These are phyloP conservation scores for Dryadomyces sulphureus DNA, from an alignment of 2,329 filamentous ascomycete species.

Conservation along the genomic window DNA sequence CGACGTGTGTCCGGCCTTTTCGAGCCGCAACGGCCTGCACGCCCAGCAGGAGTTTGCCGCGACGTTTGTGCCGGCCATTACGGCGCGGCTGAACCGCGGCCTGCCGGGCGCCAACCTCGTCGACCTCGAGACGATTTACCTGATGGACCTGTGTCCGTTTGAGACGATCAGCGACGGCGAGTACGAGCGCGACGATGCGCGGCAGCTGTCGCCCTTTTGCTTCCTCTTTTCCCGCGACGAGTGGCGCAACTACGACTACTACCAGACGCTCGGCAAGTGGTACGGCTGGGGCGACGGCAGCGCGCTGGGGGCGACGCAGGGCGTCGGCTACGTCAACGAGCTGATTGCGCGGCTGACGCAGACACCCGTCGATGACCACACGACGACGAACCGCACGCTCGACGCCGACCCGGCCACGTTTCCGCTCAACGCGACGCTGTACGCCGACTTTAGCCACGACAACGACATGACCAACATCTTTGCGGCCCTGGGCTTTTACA, in stretches of 20 bases:
- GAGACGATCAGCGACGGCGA: slow-evolving; percentile 40
- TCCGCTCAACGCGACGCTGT: slow-evolving; percentile 52
- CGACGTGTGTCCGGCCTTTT: slow-evolving; percentile 55
- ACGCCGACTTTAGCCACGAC: slow-evolving; percentile 87
- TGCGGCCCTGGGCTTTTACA: slow-evolving; percentile 65
- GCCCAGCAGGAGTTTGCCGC: slow-evolving; percentile 44
- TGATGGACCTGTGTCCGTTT: slow-evolving; percentile 88
- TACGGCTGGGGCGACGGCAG: slow-evolving; percentile 70
- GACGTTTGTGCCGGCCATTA: slow-evolving; percentile 53
- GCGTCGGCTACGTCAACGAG: slow-evolving; percentile 79
- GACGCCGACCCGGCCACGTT: slow-evolving; percentile 55
- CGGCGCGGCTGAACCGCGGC: slow-evolving; percentile 51
- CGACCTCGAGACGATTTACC: slow-evolving; percentile 43
- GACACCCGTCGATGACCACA: slow-evolving; percentile 53
- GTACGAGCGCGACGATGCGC: neutral
- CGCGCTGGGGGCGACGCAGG: slow-evolving; percentile 67
- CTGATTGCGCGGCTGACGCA: slow-evolving; percentile 66
- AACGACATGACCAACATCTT: slow-evolving; percentile 71
- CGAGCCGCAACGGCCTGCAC: slow-evolving; percentile 33
- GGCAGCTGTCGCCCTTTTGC: slow-evolving; percentile 54
- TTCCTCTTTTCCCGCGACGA: slow-evolving; percentile 56
- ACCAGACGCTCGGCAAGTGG: slow-evolving; percentile 66
- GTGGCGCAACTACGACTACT: slow-evolving; percentile 71
- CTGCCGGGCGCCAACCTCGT: slow-evolving; percentile 55
- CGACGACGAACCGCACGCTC: slow-evolving; percentile 64